Conservation (phyloP, 2,329 filamentous ascomycete species). For the Sporothrix variecibatus region DNA sequence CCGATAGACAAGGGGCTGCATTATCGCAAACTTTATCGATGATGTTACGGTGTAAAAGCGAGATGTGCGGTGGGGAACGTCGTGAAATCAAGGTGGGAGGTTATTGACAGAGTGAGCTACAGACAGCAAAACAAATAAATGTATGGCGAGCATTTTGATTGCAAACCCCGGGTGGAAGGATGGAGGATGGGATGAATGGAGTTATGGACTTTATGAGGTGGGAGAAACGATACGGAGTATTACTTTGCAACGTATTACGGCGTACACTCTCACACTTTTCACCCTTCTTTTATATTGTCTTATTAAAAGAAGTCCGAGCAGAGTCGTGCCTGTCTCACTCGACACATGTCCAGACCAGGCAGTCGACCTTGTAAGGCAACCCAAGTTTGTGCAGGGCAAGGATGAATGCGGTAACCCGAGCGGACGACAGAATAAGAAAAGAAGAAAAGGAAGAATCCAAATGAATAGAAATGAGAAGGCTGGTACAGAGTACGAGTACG, state of each 20-base stretch:
- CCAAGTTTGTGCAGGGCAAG: slow-evolving; percentile 10
- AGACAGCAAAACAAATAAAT: not conserved
- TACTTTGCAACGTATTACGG: not conserved
- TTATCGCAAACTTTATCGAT: not conserved
- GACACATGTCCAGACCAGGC: not conserved
- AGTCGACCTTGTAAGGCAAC: slow-evolving; percentile 18
- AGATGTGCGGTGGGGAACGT: not conserved
- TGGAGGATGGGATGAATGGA: slow-evolving; percentile 11
- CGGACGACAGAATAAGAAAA: not conserved
- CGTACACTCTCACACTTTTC: not conserved
- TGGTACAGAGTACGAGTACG: not conserved
- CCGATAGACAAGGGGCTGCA: slow-evolving; percentile 1
- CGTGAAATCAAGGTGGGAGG: not conserved
- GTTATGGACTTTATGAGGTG: not conserved
- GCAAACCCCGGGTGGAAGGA: not conserved
- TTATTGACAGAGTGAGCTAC: not conserved
- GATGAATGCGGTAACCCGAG: slow-evolving; percentile 20
- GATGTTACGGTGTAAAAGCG: not conserved
- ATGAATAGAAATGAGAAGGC: not conserved
- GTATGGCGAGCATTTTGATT: not conserved
- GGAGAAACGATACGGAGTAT: not conserved
- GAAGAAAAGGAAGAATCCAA: not conserved
- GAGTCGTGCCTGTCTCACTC: slow-evolving; percentile 7
- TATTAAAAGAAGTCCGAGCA: not conserved
- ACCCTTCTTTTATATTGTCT: not conserved